Base-by-base conservation (phyloP, 768 basidiomycete species). In the Boletus sp. region DNA sequence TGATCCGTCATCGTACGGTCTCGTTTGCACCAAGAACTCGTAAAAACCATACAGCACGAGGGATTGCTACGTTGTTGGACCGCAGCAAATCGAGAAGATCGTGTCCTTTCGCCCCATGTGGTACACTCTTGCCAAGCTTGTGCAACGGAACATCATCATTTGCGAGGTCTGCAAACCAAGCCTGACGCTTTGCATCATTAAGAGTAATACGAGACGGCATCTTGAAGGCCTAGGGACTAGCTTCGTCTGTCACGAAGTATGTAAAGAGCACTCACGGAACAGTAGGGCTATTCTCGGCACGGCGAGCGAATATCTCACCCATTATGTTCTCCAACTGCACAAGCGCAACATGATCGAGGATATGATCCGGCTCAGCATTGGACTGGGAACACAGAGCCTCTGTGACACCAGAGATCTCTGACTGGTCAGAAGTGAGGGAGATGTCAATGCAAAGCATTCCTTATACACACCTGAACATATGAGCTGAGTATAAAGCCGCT, bases 21-120 rank as follows among this genome's bases (percentile, higher is more conserved):
- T 94, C 92, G 63, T 93, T 92, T 18, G 87, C 90, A 28, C 92
- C 92, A 64, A 92, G 84, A 4, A 92, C 90, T 18, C 92, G 82
- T 29, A 94, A 76, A 67, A 93, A 90, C 92, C 92, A 94, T 7
- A 93, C 84, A 4, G 92, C 92, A 45, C 92, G 81, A 2, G 87
- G 80, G 35, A 92, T 87, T 7, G 87, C 87, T 29, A 94, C 88
- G 55, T 86, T 82, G 52, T 91, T 85, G 7, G 79, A 77, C 53
- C 93, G 89, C 32, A 94, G 72, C 42, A 93, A 75, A 58, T 94
- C 92, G 50, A 94, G 75, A 30, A 94, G 78, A 64, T 92, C 91
- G 60, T 88, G 85, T 2, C 91, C 92, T 70, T 91, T 94, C 5
- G 87, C 87, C 0, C 90, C 90, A 65, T 94, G 90, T 3, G 92